Evolutionary conservation across 768 basidiomycete species (phyloP).

Genomic region (Fomitopsis pulvina): DNA sequence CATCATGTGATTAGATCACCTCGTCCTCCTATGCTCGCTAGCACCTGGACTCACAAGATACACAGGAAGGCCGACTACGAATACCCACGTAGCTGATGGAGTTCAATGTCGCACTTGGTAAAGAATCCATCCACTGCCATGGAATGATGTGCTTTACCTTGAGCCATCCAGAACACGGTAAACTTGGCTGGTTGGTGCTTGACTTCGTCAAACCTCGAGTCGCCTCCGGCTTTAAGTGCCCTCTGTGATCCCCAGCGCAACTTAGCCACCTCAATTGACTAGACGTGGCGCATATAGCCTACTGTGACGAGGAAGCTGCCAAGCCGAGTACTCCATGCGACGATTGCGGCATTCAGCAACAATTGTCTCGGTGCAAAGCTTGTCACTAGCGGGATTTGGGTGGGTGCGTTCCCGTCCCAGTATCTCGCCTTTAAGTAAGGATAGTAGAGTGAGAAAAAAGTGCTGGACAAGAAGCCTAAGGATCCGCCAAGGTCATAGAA

Average conservation of each 20-base stretch:
- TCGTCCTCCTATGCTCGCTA: neutral
- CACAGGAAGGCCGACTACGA: conserved; percentile 62
- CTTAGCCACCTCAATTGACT: too few species aligned
- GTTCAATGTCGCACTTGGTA: too few species aligned
- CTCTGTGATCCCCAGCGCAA: conserved; percentile 21
- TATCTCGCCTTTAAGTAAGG: conserved; percentile 46
- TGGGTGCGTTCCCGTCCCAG: conserved; percentile 29
- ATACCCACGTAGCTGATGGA: conserved; percentile 55
- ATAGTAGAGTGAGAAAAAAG: conserved; percentile 56
- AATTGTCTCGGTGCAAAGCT: conserved; percentile 57
- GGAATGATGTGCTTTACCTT: conserved; percentile 34
- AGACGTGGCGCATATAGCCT: conserved; percentile 15
- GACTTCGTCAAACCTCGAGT: conserved; percentile 60
- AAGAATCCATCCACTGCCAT: too few species aligned
- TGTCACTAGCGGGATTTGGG: conserved; percentile 34
- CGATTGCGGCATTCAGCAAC: conserved; percentile 47
- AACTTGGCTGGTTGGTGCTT: conserved; percentile 43
- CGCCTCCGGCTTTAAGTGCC: conserved; percentile 48
- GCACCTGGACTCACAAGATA: conserved; percentile 34
- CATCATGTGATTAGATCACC: neutral
- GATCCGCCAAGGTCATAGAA: conserved; percentile 65
- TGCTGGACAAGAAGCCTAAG: conserved; percentile 58
- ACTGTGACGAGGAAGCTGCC: conserved; percentile 54
- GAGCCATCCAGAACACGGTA: conserved; percentile 53
- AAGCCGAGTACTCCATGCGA: conserved; percentile 56